A percentile compares a stretch with the other conserved stretches of the same genome.
These are phyloP conservation scores for Venturiaceae sp. DNA, from an alignment of 2,329 filamentous ascomycete genomes.

Conservation along the genomic window DNA sequence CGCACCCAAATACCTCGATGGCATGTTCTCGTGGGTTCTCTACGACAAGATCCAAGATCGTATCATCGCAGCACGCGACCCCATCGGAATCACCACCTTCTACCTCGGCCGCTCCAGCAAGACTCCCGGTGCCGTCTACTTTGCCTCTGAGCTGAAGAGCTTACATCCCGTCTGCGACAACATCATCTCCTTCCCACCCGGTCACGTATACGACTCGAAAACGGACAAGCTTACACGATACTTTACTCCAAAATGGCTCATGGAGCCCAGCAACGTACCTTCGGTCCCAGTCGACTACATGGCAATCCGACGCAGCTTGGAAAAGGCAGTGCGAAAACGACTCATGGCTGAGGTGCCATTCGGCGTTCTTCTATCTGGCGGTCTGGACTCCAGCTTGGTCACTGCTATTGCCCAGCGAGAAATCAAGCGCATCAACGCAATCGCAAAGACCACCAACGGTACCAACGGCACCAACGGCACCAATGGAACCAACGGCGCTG, in stretches of 20 bases:
- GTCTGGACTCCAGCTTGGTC: constrained; percentile 89
- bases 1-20: constrained; percentile 86
- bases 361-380: constrained; percentile 88
- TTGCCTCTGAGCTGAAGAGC: constrained; percentile 94
- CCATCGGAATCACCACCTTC: constrained; percentile 93
- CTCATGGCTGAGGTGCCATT: constrained; percentile 99
- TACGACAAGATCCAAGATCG: constrained; percentile 94
- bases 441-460: constrained; percentile 32
- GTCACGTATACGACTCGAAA: constrained; percentile 91
- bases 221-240: constrained; percentile 79
- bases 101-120: constrained; percentile 85
- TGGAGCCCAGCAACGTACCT: constrained; percentile 72
- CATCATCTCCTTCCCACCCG: constrained; percentile 87
- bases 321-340: constrained; percentile 88
- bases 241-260: constrained; percentile 80
- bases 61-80: constrained; percentile 87
- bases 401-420: constrained; percentile 93
- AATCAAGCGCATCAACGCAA: constrained; percentile 63
- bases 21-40: constrained; percentile 99
- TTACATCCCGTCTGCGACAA: constrained; percentile 90
- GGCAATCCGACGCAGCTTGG: constrained; percentile 68
- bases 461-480: constrained; percentile 32
- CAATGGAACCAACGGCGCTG: constrained; percentile 53
- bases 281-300: constrained; percentile 75
- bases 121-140: constrained; percentile 80